Base-by-base conservation (phyloP, 371 early-diverging fungal genomes). In the Fennellomyces sp. region DNA sequence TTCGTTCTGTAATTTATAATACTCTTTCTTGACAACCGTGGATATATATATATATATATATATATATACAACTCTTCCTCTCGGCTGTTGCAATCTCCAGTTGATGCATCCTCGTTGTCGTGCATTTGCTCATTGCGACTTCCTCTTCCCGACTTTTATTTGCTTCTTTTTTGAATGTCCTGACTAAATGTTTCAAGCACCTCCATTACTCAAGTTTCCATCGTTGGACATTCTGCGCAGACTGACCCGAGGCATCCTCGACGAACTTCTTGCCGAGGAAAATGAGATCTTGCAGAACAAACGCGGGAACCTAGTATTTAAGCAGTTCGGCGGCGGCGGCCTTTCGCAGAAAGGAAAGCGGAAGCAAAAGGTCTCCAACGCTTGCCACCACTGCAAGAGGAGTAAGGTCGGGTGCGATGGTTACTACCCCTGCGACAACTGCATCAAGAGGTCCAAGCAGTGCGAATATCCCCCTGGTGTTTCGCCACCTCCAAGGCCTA, bases 331-430 rank as follows among this genome's bases (percentile, higher is more conserved):
- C n/a, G 41, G 39, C 13, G 3, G 12, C 2, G 4, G 33, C 21
- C 15, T 30, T 21, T 19, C 45, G 21, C 30, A 30, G 23, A 56
- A 38, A 55, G 29, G n/a, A 35, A 54, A 13, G 35, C 56, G 54
- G 21, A 63, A 63, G 26, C 15, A n/a, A 41, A 63, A 38, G 21
- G 55, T 47, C 7, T 10, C 56, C 13, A 56, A 49, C 47, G 64
- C 68, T 48, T 68, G 68, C 28, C 31, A 52, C 12, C 39, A 29
- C 25, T 68, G 68, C 38, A 52, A 56, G 42, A 55, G 27, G 7
- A 52, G 56, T 30, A 68, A 68, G 36, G 50, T 49, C 19, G 49
- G 52, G 42, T 68, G 68, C 52, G 60, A 68, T 38, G 68, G 68
- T 19, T 54, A 54, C 38, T 33, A 33, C 21, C 58, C 58, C 15